Base-by-base conservation (phyloP, 495 filamentous ascomycete species). In the Parmelia sp. region DNA sequence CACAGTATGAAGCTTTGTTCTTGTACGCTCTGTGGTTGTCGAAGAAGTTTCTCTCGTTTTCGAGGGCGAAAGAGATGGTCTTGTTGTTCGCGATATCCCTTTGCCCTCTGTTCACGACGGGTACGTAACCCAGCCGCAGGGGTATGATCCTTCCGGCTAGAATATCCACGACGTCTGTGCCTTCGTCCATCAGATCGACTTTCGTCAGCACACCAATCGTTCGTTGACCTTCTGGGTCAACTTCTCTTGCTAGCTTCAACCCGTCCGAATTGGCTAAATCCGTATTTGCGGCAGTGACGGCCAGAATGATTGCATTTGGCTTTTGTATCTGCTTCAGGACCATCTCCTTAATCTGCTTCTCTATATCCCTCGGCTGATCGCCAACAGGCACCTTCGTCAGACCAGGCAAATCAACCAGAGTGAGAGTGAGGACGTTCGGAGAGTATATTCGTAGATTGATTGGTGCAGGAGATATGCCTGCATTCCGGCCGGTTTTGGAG, bases 181-280 rank as follows among this genome's bases (percentile, higher is more conserved):
- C 95, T 36, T 97, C 92, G 77, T 99, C 95, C 95, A 99, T 99
- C 75, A 99, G 79, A 76, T 99, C 95, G 60, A 99, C 92, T 82
- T 99, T 99, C 62, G 93, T 97, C 71, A 99, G 83, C 68, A 99
- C 95, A 80, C 95, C 95, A 66, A 99, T 99, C 29, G 95, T 99
- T 71, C 95, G 85, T 78, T 97, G 95, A 68, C 93, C 95, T 74
- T 99, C 95, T 3, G 92, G 93, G 72, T 99, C 95, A 36, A 97
- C 94, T 77, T 99, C 95, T 68, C 95, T 85, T 31, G 95, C 95
- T 71, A 99, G 80, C 80, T 97, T 96, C 74, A 99, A 74, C 62
- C 95, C 95, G 77, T 99, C 95, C 35, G 94, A 97, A 79, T 99
- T 99, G 55, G 95, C 95, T 78, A 99, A 77, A 86, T 99, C 95